Conservation (phyloP, 108 stramenopile genomes). For the Craspedostauros australis region DNA sequence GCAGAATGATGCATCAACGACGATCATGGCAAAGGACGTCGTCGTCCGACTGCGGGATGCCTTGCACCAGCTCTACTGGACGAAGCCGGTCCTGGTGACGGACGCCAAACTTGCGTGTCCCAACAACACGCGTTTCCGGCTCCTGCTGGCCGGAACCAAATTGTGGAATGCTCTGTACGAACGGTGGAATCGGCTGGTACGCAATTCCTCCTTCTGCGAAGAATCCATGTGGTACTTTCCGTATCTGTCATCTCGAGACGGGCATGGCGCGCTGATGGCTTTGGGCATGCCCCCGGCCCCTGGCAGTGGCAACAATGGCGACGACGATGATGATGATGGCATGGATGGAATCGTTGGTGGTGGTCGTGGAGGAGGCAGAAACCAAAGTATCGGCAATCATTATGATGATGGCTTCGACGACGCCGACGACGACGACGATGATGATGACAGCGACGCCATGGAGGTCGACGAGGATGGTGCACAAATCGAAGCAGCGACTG, state of each 20-base stretch:
- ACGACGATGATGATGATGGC: conserved; percentile 5
- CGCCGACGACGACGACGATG: conserved; percentile 16
- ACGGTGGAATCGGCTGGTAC: conserved; percentile 77
- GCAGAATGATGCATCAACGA: background rate
- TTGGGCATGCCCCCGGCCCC: conserved; percentile 29
- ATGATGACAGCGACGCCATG: conserved; percentile 18
- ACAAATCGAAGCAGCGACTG: conserved; percentile 4
- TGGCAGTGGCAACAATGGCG: conserved; percentile 3
- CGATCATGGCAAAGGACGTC: conserved; percentile 43
- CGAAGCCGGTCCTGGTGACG: conserved; percentile 44
- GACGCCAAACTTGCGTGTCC: conserved; percentile 23
- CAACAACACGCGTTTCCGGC: conserved; percentile 26
- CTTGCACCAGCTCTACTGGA: conserved; percentile 69
- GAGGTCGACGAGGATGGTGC: conserved; percentile 5
- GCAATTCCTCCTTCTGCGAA: conserved; percentile 51
- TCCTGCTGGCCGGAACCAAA: conserved; percentile 73
- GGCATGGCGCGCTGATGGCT: conserved; percentile 37
- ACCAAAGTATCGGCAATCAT: no score
- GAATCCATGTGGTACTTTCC: conserved; percentile 80
- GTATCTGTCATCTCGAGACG: conserved; percentile 38
- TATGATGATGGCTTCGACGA: conserved; percentile 8
- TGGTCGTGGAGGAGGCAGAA: background rate
- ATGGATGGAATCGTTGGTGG: no score
- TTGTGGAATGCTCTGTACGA: conserved; percentile 79
- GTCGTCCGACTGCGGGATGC: conserved; percentile 28